phyloP scores from a whole-genome alignment of 129 eudicot genomes.

The Dittrichia graveolens region DNA sequence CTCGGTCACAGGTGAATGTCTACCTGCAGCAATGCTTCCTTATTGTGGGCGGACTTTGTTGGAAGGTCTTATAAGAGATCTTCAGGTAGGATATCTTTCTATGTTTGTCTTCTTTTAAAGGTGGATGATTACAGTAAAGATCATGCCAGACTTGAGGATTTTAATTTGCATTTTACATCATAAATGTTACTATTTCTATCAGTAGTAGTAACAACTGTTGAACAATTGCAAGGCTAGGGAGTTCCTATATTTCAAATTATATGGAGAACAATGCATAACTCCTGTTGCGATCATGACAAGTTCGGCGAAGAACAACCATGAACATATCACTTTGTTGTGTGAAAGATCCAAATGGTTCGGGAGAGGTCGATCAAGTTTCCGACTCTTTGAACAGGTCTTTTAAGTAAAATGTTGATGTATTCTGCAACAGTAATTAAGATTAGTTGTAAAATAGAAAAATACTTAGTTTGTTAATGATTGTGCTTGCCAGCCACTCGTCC shows the following conservation, averaged over 20 bases:
- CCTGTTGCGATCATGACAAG: conserved; percentile 99
- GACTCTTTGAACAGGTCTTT: conserved; percentile 88
- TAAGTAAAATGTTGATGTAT: conserved; percentile 21
- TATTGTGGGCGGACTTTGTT: conserved; percentile 86
- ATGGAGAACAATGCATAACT: conserved; percentile 87
- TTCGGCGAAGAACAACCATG: conserved; percentile 90
- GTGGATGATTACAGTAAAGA: conserved; percentile 7
- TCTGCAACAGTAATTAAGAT: conserved; percentile 6
- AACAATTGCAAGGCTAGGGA: conserved; percentile 83
- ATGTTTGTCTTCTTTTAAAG: conserved; percentile 13
- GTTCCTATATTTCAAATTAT: conserved; percentile 84
- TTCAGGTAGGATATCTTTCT: conserved; percentile 68
- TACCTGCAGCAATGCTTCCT: conserved; percentile 99
- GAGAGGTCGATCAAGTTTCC: conserved; percentile 83
- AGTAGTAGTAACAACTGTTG: conserved; percentile 26
- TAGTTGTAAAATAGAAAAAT: neutral
- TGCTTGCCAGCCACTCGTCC: conserved; percentile 93
- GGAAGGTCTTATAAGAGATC: conserved; percentile 99
- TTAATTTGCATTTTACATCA: conserved; percentile 20
- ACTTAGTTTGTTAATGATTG: conserved; percentile 29
- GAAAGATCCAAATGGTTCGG: conserved; percentile 91
- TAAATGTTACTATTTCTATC: conserved; percentile 4
- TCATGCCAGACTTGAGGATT: conserved; percentile 2
- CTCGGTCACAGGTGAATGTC: conserved; percentile 90
- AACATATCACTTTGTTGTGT: conserved; percentile 72